phyloP scores from a whole-genome alignment of 225 moss, liverwort and hornwort genomes.

The Straminergon stramineum region DNA sequence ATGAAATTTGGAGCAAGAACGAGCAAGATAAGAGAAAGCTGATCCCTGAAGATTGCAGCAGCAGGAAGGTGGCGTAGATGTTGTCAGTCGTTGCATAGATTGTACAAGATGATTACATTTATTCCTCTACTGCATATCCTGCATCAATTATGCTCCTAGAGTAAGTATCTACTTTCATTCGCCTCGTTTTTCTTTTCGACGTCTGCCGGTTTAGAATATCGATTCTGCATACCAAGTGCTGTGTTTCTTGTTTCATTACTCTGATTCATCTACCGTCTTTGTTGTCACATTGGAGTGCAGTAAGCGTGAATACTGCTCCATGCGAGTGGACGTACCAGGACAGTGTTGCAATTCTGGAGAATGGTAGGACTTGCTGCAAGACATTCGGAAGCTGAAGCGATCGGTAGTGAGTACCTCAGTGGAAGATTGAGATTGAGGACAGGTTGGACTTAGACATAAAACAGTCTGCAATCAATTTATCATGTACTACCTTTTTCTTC shows the following conservation, averaged over 20 bases:
- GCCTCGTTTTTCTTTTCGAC: neutral
- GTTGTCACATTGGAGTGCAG: neutral
- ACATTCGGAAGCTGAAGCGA: neutral
- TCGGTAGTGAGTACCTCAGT: neutral
- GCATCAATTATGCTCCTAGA: neutral
- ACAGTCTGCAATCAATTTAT: neutral
- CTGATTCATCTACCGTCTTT: neutral
- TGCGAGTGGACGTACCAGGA: neutral
- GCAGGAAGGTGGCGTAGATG: neutral
- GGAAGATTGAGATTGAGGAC: neutral
- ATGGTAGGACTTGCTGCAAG: neutral
- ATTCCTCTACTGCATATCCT: neutral
- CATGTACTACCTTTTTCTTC: neutral
- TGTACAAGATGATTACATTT: neutral
- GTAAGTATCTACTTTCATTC: neutral
- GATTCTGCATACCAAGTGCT: neutral
- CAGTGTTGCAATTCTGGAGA: neutral
- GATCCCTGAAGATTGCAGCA: neutral
- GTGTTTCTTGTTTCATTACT: neutral
- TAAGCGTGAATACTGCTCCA: neutral
- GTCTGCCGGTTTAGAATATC: no score
- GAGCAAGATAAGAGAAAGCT: neutral
- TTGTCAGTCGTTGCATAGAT: neutral
- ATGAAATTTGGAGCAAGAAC: neutral
- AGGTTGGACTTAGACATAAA: neutral